Percentiles rank a stretch among this genome's conserved stretches.
Evolutionary conservation across 495 filamentous ascomycete genomes (phyloP).

Genomic region (Penicillium macrosclerotiorum): DNA sequence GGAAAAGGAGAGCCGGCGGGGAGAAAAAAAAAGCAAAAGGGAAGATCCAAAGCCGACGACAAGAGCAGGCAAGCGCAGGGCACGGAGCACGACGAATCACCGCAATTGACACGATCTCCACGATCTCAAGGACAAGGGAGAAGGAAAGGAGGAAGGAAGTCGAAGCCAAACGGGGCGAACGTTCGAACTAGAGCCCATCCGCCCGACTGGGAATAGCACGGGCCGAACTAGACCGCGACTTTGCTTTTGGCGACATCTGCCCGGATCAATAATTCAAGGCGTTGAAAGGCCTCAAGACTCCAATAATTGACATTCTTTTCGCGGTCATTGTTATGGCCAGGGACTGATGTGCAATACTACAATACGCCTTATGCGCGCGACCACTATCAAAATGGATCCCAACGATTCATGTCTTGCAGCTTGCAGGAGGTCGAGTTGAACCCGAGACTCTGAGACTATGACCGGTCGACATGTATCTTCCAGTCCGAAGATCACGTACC

Average conservation of each 20-base stretch:
- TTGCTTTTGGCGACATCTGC: neutral
- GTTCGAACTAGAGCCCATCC: neutral
- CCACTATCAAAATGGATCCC: too few species aligned
- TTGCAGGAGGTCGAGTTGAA: too few species aligned
- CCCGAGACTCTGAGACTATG: too few species aligned
- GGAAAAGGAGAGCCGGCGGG: slow-evolving; percentile 9
- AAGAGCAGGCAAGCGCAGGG: slow-evolving; percentile 2
- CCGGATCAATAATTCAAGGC: neutral
- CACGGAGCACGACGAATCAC: neutral
- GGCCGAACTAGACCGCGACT: neutral
- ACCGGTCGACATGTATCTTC: too few species aligned
- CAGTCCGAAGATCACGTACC: too few species aligned
- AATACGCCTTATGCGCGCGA: too few species aligned
- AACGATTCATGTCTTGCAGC: too few species aligned
- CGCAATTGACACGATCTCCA: neutral
- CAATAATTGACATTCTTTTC: too few species aligned
- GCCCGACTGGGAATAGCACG: slow-evolving; percentile 21
- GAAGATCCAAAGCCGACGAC: neutral
- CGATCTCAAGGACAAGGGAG: slow-evolving; percentile 3
- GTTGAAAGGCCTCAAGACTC: too few species aligned
- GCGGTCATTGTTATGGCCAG: too few species aligned
- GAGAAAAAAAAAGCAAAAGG: neutral
- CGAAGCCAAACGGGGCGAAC: slow-evolving; percentile 1
- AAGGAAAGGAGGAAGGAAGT: slow-evolving; percentile 6
- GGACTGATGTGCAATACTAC: too few species aligned